A percentile compares a stretch with the other conserved stretches of the same genome.
phyloP scores from a whole-genome alignment of 305 asterid species.

The Fraxinus sp. region DNA sequence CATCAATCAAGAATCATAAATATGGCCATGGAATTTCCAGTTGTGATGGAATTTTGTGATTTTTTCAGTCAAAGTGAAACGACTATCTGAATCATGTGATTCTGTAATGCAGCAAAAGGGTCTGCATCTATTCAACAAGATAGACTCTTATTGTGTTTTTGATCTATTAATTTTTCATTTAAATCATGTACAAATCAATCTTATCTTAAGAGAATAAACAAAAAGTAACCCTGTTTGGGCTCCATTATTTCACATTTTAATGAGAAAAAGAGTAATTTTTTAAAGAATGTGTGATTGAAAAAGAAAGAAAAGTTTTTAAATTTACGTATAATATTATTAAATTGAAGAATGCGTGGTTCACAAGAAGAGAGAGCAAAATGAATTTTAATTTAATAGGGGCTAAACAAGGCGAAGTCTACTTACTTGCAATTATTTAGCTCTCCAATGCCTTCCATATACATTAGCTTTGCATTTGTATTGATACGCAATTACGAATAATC shows the following conservation, averaged over 20 bases:
- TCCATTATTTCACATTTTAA: too few relatives aligned
- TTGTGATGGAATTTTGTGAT: background rate
- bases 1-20: slow-evolving; percentile 18
- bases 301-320: too few relatives aligned
- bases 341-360: too few relatives aligned
- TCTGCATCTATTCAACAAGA: slow-evolving; percentile 1
- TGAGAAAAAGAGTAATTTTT: too few relatives aligned
- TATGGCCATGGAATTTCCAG: slow-evolving; percentile 18
- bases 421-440: too few relatives aligned
- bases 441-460: background rate
- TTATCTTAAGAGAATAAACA: slow-evolving; percentile 1
- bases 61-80: background rate
- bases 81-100: slow-evolving; percentile 3
- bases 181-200: slow-evolving; percentile 15
- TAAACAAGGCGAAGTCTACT: background rate
- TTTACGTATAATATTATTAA: too few relatives aligned
- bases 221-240: background rate
- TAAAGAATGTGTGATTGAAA: too few relatives aligned
- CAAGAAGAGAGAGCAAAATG: too few relatives aligned
- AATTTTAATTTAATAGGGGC: too few relatives aligned
- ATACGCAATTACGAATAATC: background rate
- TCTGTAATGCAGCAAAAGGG: background rate
- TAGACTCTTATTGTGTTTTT: too few relatives aligned
- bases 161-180: too few relatives aligned
- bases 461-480: background rate